A percentile compares a stretch with the other conserved stretches of the same genome.
Evolutionary conservation across 2,329 filamentous ascomycete genomes (phyloP).

Genomic region (Fusarium graminum): DNA sequence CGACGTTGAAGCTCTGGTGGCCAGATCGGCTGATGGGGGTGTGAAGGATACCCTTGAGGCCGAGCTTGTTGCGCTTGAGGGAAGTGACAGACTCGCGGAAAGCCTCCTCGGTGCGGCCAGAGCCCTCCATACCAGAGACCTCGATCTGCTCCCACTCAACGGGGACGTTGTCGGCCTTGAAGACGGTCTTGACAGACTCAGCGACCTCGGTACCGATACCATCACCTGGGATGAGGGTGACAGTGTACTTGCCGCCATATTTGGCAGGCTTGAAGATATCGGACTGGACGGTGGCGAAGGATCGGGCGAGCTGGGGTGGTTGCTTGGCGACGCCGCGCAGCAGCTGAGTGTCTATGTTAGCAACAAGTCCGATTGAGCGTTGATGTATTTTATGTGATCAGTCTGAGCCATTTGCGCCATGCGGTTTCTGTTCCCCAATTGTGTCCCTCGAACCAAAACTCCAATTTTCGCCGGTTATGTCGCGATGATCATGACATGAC

Average conservation of each 20-base stretch:
- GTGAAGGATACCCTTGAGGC: conserved; percentile 98
- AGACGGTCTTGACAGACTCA: conserved; percentile 98
- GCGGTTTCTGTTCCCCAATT: background rate
- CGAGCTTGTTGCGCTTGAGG: conserved; percentile 97
- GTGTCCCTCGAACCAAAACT: conserved; percentile 6
- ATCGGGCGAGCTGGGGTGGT: conserved; percentile 63
- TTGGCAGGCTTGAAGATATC: conserved; percentile 99
- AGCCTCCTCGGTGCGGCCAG: conserved; percentile 89
- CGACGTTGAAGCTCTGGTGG: conserved; percentile 99
- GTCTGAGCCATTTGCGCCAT: conserved; percentile 16
- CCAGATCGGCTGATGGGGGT: conserved; percentile 96
- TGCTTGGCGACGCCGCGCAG: conserved; percentile 65
- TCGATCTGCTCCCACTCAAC: conserved; percentile 99
- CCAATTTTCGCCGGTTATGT: conserved; percentile 12
- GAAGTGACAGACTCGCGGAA: conserved; percentile 97
- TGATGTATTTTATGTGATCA: background rate
- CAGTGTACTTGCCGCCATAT: conserved; percentile 99
- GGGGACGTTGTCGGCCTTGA: conserved; percentile 99
- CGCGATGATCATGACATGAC: conserved; percentile 42
- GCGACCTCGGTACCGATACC: conserved; percentile 98
- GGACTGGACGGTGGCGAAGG: conserved; percentile 85
- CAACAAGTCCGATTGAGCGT: conserved; percentile 21
- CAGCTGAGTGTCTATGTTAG: conserved; percentile 58
- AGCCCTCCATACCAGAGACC: conserved; percentile 86
- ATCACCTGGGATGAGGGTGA: conserved; percentile 97